Evolutionary conservation across 768 basidiomycete species (phyloP), one percentile per base, ranked within the genome.

Genomic region (Termitomyces sp.): DNA sequence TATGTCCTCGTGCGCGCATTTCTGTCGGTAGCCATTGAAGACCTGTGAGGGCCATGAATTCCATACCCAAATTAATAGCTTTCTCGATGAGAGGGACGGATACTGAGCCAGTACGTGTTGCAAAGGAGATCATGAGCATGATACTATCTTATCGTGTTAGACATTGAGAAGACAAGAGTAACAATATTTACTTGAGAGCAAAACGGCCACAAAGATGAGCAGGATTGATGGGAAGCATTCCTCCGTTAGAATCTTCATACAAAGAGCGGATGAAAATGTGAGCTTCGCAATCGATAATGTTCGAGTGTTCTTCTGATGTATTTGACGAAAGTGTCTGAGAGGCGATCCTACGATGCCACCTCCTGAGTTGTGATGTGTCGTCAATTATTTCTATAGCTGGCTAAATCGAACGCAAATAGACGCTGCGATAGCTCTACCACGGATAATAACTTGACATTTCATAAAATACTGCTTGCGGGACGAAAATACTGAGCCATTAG

Each of bases 311-410:
- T 8, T 73, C 65, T 9, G 79, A 67, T 0, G 77, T 72, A 7
- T 67, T 66, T 16, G 66, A 63, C 6, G 67, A 68, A 20, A 80
- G 68, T 31, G 70, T 59, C n/a, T 60, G 62, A 10, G 60, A 66
- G 0, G 76, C 74, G 32, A 80, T 70, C 10, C 70, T 69, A 20
- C 78, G 73, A 48, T 80, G 76, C 42, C 74, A 71, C 53, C 75
- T 65, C 78, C 78, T 64, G 51, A 2, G 22, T 13, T 6, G 16
- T 14, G 29, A 3, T 31, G 29, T 29, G 12, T 31, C 22, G 2
- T 39, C 14, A 20, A 6, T 9, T 13, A 41, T n/a, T 7, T 8
- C 29, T 31, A 4, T 2, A 31, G 27, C 5, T 13, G 18, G n/a
- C 16, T n/a, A 3, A n/a, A 1, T 52, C 41, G 3, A 7, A 4